Conservation (phyloP, 306 rosid species). For the Carpinus viminea region DNA sequence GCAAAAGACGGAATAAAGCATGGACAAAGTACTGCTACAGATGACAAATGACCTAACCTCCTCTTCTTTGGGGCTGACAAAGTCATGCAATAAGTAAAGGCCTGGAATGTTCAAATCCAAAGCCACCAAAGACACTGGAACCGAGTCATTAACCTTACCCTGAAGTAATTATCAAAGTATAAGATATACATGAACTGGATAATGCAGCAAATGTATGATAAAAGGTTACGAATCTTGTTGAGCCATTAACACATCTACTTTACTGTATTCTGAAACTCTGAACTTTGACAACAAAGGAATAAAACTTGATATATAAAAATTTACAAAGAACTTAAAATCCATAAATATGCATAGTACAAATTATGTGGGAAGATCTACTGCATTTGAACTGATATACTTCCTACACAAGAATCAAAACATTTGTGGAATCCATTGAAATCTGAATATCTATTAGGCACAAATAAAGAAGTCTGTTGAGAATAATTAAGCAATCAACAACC, state of each 20-base stretch:
- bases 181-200: not conserved
- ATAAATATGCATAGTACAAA: not conserved
- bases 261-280: not conserved
- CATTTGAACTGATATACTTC: not conserved
- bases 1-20: slow-evolving; percentile 16
- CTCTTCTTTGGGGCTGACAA: slow-evolving; percentile 67
- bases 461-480: not conserved
- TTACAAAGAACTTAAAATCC: not conserved
- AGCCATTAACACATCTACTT: not conserved
- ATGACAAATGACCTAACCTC: slow-evolving; percentile 51
- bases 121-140: slow-evolving; percentile 63
- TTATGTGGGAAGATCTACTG: not conserved
- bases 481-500: not conserved
- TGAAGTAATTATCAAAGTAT: slow-evolving; percentile 28
- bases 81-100: slow-evolving; percentile 71
- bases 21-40: slow-evolving; percentile 7
- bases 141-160: slow-evolving; percentile 49
- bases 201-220: not conserved
- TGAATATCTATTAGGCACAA: not conserved
- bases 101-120: slow-evolving; percentile 80
- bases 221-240: not conserved
- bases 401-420: not conserved
- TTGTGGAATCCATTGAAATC: not conserved
- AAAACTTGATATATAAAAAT: not conserved
- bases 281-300: not conserved